phyloP scores from a whole-genome alignment of 108 stramenopile species.

The Cyclotella choctawhatcheeana region DNA sequence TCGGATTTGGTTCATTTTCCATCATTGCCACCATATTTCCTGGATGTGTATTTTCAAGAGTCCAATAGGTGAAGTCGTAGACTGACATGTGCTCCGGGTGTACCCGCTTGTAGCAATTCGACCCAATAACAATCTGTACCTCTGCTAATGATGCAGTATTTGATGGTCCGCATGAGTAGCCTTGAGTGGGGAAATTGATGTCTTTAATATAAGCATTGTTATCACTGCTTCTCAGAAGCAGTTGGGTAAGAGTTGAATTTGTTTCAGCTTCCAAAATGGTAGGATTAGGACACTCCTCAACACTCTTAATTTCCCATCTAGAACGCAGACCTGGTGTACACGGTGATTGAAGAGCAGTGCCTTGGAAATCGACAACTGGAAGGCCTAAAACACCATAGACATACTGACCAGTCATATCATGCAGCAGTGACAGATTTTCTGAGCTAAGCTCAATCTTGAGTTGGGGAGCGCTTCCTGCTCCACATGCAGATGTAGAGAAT shows the following conservation, averaged over 20 bases:
- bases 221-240: constrained; percentile 27
- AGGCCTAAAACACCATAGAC: constrained; percentile 37
- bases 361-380: constrained; percentile 29
- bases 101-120: constrained; percentile 35
- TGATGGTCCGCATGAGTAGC: constrained; percentile 19
- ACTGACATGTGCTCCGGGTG: constrained; percentile 52
- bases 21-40: constrained; percentile 46
- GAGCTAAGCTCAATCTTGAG: constrained; percentile 25
- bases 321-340: constrained; percentile 43
- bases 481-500: constrained; percentile 23
- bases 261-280: constrained; percentile 34
- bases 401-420: constrained; percentile 41
- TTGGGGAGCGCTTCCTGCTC: constrained; percentile 27
- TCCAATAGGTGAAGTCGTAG: constrained; percentile 51
- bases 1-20: constrained; percentile 42
- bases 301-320: constrained; percentile 49
- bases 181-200: constrained; percentile 31
- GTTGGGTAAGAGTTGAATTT: constrained; percentile 30
- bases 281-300: constrained; percentile 21
- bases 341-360: constrained; percentile 26
- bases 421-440: constrained; percentile 23
- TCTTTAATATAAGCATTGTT: constrained; percentile 34
- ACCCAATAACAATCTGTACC: constrained; percentile 27
- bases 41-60: constrained; percentile 35
- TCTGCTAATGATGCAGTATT: constrained; percentile 19